Evolutionary conservation across 2,329 filamentous ascomycete species (phyloP).

Genomic region (Colletotrichum godetiae): DNA sequence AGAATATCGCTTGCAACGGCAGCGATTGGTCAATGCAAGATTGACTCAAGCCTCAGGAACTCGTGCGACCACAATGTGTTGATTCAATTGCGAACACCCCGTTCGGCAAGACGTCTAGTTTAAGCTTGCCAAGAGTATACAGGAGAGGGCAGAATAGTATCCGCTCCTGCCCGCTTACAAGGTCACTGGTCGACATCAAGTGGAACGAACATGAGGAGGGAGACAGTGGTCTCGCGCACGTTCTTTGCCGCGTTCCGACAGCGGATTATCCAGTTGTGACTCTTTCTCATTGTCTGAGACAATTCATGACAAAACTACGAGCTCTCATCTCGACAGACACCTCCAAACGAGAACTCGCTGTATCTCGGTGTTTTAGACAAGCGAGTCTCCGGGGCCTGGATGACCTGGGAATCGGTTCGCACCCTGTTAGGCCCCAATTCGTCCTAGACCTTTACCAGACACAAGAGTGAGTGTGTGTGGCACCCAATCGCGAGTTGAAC

Average conservation of each 20-base stretch:
- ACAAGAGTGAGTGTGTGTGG: not conserved
- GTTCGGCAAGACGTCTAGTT: not conserved
- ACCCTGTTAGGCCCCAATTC: not conserved
- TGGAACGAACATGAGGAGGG: not conserved
- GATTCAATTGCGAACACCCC: not conserved
- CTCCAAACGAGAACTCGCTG: too few relatives aligned
- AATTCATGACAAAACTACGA: not conserved
- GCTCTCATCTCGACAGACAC: not conserved
- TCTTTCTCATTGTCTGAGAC: not conserved
- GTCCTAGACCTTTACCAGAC: not conserved
- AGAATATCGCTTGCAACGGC: not conserved
- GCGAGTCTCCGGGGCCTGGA: slow-evolving; percentile 3
- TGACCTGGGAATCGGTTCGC: not conserved
- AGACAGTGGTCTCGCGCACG: not conserved
- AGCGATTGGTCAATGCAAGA: not conserved
- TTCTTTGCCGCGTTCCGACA: not conserved
- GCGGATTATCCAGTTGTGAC: not conserved
- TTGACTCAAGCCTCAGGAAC: not conserved
- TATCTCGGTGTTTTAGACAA: not conserved
- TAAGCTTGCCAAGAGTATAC: not conserved
- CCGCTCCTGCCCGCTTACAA: not conserved
- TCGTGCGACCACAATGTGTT: not conserved
- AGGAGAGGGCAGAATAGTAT: not conserved
- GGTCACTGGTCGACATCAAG: not conserved
- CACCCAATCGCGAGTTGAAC: not conserved